Conservation (phyloP, 2,329 filamentous ascomycete species). For the Neonectria magnoliae region DNA sequence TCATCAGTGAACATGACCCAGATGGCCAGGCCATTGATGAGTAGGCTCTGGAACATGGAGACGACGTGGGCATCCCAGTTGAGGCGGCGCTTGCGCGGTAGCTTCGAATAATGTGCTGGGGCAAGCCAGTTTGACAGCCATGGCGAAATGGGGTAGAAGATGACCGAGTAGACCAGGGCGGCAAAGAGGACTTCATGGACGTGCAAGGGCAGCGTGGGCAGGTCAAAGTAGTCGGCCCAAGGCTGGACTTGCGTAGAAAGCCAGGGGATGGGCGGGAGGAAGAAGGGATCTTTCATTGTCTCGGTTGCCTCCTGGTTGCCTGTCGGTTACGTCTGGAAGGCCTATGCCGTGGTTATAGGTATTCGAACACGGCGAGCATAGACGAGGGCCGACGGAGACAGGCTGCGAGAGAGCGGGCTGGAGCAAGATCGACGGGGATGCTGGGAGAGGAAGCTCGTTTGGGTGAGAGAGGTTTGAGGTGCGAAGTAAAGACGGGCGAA, state of each 20-base stretch:
- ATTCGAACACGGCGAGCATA: background rate
- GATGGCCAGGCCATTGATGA: constrained; percentile 78
- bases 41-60: constrained; percentile 78
- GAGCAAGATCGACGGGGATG: background rate
- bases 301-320: background rate
- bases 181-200: constrained; percentile 79
- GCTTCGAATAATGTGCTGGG: constrained; percentile 71
- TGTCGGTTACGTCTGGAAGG: background rate
- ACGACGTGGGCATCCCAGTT: constrained; percentile 92
- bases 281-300: constrained; percentile 79
- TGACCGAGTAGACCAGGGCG: constrained; percentile 73
- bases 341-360: background rate
- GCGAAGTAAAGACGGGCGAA: background rate
- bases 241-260: constrained; percentile 68
- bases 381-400: background rate
- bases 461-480: background rate
- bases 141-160: constrained; percentile 75
- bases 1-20: constrained; percentile 77
- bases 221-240: constrained; percentile 67
- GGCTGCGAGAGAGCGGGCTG: background rate
- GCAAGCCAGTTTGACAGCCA: constrained; percentile 70
- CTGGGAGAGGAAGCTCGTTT: background rate
- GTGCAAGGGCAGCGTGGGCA: constrained; percentile 77
- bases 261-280: constrained; percentile 68
- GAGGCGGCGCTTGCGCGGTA: constrained; percentile 68